phyloP scores from a whole-genome alignment of 2,329 filamentous ascomycete genomes.

The Capronia epimyces region DNA sequence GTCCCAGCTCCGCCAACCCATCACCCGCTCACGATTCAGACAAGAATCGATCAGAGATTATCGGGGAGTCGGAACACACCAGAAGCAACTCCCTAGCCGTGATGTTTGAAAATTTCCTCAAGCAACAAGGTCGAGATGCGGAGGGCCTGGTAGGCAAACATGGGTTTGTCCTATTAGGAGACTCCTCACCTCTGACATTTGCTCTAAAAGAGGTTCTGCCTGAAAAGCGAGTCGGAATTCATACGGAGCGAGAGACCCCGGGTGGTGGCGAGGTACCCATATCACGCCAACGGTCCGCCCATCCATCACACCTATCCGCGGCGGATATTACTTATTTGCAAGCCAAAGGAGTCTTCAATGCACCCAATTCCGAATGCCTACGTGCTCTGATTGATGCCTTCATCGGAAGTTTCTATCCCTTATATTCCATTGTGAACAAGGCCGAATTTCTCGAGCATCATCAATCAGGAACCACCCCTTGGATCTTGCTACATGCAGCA shows the following conservation, averaged over 20 bases:
- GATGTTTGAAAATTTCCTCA: slow-evolving; percentile 14
- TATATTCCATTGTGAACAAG: slow-evolving; percentile 17
- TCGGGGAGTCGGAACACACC: neutral
- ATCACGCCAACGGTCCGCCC: neutral
- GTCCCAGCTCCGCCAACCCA: neutral
- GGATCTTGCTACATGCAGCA: slow-evolving; percentile 28
- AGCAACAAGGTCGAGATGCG: slow-evolving; percentile 8
- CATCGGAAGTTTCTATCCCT: slow-evolving; percentile 11
- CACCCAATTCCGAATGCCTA: slow-evolving; percentile 5
- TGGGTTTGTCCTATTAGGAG: slow-evolving; percentile 12
- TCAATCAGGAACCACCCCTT: slow-evolving; percentile 8
- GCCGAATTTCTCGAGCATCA: slow-evolving; percentile 5
- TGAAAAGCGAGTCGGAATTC: slow-evolving; percentile 1
- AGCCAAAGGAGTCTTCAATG: slow-evolving; percentile 11
- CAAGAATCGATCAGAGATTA: neutral
- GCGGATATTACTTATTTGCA: slow-evolving; percentile 14
- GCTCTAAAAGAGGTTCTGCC: slow-evolving; percentile 13
- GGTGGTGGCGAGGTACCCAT: neutral
- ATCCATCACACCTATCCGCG: slow-evolving; percentile 11
- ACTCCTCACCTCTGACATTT: slow-evolving; percentile 16
- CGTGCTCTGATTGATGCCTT: slow-evolving; percentile 9
- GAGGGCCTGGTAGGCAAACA: slow-evolving; percentile 15
- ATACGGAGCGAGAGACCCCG: neutral
- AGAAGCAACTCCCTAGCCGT: slow-evolving; percentile 10
- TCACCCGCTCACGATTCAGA: neutral